phyloP scores from a whole-genome alignment of 2,329 filamentous ascomycete species.

The Alternaria viburni region DNA sequence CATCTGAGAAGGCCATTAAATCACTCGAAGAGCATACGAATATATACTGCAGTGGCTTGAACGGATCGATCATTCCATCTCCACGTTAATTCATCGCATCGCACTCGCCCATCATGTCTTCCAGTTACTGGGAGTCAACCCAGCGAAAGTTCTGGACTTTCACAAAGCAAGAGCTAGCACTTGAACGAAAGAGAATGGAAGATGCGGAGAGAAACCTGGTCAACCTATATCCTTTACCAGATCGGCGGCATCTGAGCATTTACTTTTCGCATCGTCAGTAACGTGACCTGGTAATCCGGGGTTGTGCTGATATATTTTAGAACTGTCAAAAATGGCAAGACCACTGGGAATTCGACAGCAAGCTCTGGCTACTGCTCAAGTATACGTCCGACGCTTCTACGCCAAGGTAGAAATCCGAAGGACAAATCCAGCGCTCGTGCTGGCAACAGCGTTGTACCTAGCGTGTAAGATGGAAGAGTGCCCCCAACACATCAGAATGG shows the following conservation, averaged over 20 bases:
- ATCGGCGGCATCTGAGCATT: slow-evolving; percentile 81
- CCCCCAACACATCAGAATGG: slow-evolving; percentile 91
- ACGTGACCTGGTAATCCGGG: neutral
- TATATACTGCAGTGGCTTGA: neutral
- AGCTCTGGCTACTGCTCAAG: slow-evolving; percentile 88
- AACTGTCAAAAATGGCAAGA: slow-evolving; percentile 82
- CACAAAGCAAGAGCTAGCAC: slow-evolving; percentile 77
- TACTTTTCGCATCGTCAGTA: slow-evolving; percentile 86
- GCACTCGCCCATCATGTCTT: slow-evolving; percentile 69
- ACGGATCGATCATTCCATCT: neutral
- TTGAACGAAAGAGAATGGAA: slow-evolving; percentile 77
- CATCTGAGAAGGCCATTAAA: neutral
- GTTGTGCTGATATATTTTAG: slow-evolving; percentile 39
- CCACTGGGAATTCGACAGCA: slow-evolving; percentile 87
- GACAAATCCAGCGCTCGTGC: slow-evolving; percentile 90
- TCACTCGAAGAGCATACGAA: neutral
- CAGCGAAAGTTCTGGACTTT: slow-evolving; percentile 92
- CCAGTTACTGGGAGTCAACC: slow-evolving; percentile 96
- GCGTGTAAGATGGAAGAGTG: slow-evolving; percentile 98
- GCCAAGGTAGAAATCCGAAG: slow-evolving; percentile 86
- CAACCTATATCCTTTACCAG: slow-evolving; percentile 81
- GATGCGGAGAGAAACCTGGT: slow-evolving; percentile 76
- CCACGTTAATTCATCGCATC: neutral
- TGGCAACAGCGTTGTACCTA: slow-evolving; percentile 92
- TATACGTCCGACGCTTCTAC: slow-evolving; percentile 96